These are phyloP conservation scores for Neurospora hispaniola DNA, from an alignment of 495 filamentous ascomycete genomes.

Conservation along the genomic window DNA sequence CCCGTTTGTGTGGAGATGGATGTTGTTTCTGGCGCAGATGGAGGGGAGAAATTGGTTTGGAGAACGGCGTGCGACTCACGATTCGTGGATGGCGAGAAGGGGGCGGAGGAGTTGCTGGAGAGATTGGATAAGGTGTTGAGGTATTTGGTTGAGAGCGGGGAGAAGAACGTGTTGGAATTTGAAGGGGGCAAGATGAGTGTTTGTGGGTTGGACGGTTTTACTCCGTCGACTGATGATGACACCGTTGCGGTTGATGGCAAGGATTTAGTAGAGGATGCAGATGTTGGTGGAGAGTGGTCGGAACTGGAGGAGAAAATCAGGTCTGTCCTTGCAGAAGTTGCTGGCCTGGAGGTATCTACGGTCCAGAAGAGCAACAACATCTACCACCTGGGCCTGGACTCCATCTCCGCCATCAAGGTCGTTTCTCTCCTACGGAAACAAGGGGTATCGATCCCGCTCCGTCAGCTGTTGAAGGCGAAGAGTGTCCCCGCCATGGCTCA, in stretches of 20 bases:
- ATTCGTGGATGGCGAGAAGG: slow-evolving; percentile 25
- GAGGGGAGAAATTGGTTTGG: slow-evolving; percentile 44
- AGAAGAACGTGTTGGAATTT: neutral
- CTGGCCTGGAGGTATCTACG: slow-evolving; percentile 44
- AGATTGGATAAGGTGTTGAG: neutral
- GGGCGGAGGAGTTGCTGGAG: neutral
- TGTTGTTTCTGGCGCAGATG: slow-evolving; percentile 14
- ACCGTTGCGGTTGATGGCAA: neutral
- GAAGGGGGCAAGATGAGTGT: neutral
- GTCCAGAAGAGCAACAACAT: slow-evolving; percentile 59
- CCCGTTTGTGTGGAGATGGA: slow-evolving; percentile 76
- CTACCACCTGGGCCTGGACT: slow-evolving; percentile 82
- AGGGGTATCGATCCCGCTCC: slow-evolving; percentile 47
- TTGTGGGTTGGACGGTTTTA: neutral
- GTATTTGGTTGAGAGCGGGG: neutral
- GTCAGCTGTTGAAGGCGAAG: slow-evolving; percentile 54
- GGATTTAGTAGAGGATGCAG: neutral
- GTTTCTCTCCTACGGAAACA: slow-evolving; percentile 52
- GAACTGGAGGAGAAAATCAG: slow-evolving; percentile 43
- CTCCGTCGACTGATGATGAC: neutral
- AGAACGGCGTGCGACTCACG: slow-evolving; percentile 55
- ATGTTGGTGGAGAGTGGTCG: slow-evolving; percentile 25
- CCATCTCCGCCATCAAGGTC: slow-evolving; percentile 74
- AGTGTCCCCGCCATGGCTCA: slow-evolving; percentile 47
- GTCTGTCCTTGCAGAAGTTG: slow-evolving; percentile 51